Conservation (phyloP, 2,329 filamentous ascomycete species). For the Pseudogymnoascus sp. region DNA sequence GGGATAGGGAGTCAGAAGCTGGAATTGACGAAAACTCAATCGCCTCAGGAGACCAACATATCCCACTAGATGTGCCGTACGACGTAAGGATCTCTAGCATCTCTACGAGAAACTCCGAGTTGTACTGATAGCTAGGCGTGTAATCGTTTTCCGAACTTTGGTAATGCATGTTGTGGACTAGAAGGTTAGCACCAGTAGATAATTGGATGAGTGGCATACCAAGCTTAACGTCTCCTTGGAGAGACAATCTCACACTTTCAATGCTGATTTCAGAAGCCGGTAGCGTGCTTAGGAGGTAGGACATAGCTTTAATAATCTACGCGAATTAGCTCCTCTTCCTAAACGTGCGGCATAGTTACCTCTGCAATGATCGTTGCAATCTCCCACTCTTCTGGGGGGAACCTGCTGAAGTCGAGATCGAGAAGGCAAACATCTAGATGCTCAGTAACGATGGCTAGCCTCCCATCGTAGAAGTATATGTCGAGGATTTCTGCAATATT, state of each 20-base stretch:
- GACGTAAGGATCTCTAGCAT: background rate
- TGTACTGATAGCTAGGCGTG: too few species aligned
- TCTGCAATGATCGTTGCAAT: conserved; percentile 18
- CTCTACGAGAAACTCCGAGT: background rate
- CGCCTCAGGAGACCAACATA: background rate
- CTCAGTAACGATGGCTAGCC: conserved; percentile 15
- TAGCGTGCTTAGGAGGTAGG: conserved; percentile 11
- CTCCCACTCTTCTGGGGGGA: conserved; percentile 17
- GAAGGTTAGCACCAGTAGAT: conserved; percentile 7
- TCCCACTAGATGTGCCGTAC: background rate
- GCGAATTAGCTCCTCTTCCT: too few species aligned
- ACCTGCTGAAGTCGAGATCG: conserved; percentile 15
- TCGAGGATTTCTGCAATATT: conserved; percentile 17
- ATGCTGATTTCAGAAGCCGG: background rate
- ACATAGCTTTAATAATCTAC: conserved; percentile 18
- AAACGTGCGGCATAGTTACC: background rate
- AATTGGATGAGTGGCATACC: conserved; percentile 10
- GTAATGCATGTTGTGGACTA: conserved; percentile 15
- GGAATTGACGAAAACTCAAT: background rate
- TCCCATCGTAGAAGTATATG: conserved; percentile 15
- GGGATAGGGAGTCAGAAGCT: background rate
- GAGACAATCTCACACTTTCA: background rate
- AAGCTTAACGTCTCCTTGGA: conserved; percentile 18
- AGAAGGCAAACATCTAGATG: conserved; percentile 15
- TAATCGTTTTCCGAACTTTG: conserved; percentile 15